These are phyloP conservation scores for Orbilia javanica DNA, from an alignment of 2,329 filamentous ascomycete species.

Conservation along the genomic window DNA sequence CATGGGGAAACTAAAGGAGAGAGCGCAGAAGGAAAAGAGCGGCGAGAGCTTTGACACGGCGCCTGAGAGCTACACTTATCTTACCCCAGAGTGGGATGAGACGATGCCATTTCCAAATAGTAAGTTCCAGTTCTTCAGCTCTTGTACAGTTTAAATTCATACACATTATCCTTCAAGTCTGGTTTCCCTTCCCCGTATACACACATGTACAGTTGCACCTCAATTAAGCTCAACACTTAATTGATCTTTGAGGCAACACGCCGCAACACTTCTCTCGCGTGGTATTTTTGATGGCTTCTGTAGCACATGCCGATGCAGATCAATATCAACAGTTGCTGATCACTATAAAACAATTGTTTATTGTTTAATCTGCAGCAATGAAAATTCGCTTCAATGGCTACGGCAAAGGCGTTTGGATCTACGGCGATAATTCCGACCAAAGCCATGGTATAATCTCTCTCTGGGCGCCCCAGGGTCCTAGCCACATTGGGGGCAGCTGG, in stretches of 20 bases:
- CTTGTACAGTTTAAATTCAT: no score
- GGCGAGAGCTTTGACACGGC: slow-evolving; percentile 48
- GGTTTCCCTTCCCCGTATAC: no score
- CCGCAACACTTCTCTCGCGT: not conserved
- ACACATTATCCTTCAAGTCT: not conserved
- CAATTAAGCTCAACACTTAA: not conserved
- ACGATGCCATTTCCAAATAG: slow-evolving; percentile 59
- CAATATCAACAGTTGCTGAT: slow-evolving; percentile 7
- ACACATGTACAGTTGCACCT: not conserved
- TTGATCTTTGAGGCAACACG: not conserved
- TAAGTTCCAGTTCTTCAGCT: slow-evolving; percentile 2
- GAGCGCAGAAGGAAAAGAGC: slow-evolving; percentile 27
- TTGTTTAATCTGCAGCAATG: slow-evolving; percentile 38
- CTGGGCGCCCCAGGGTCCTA: slow-evolving; percentile 43
- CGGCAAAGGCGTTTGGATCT: slow-evolving; percentile 53
- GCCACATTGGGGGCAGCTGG: slow-evolving; percentile 41
- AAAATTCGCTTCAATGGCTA: slow-evolving; percentile 56
- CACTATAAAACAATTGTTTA: not conserved
- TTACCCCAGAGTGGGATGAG: slow-evolving; percentile 60
- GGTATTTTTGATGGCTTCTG: slow-evolving; percentile 9
- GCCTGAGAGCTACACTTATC: slow-evolving; percentile 56
- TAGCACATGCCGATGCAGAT: slow-evolving; percentile 16
- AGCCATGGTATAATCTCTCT: slow-evolving; percentile 48
- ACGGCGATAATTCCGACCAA: slow-evolving; percentile 55
- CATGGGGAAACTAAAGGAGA: slow-evolving; percentile 18